Conservation (phyloP, 345 rosid species). For the Gossypium rotundifolium region DNA sequence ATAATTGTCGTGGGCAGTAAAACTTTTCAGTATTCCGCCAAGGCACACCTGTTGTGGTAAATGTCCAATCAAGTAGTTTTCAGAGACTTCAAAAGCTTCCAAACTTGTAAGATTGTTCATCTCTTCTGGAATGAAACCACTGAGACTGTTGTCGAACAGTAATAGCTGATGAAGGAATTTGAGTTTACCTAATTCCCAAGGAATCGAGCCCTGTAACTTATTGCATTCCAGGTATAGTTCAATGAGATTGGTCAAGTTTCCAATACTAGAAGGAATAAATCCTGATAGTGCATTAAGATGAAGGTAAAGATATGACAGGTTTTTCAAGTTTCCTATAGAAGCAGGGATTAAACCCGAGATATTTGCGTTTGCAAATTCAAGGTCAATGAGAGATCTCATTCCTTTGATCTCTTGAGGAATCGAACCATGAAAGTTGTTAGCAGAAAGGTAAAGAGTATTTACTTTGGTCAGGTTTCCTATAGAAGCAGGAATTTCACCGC, state of each 20-base stretch:
- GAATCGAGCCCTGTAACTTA: background rate
- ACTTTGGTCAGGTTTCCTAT: slow-evolving; percentile 7
- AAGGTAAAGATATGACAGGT: background rate
- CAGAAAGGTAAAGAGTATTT: background rate
- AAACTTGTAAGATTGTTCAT: slow-evolving; percentile 2
- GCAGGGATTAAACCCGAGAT: background rate
- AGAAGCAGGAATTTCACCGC: background rate
- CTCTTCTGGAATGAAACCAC: background rate
- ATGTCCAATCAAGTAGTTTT: background rate
- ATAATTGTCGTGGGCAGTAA: background rate
- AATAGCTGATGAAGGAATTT: background rate
- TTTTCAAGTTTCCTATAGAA: slow-evolving; percentile 8
- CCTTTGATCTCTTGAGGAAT: background rate
- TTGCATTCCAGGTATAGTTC: background rate
- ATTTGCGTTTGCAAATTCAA: background rate
- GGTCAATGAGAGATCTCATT: background rate
- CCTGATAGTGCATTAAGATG: background rate
- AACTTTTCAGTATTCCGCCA: background rate
- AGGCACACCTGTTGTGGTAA: background rate
- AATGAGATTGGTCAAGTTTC: background rate
- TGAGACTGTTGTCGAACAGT: background rate
- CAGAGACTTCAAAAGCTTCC: background rate
- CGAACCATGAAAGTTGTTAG: background rate
- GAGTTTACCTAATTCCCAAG: background rate
- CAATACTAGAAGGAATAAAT: background rate